Conservation (phyloP, 345 rosid genomes). For the Nephelium lappaceum region DNA sequence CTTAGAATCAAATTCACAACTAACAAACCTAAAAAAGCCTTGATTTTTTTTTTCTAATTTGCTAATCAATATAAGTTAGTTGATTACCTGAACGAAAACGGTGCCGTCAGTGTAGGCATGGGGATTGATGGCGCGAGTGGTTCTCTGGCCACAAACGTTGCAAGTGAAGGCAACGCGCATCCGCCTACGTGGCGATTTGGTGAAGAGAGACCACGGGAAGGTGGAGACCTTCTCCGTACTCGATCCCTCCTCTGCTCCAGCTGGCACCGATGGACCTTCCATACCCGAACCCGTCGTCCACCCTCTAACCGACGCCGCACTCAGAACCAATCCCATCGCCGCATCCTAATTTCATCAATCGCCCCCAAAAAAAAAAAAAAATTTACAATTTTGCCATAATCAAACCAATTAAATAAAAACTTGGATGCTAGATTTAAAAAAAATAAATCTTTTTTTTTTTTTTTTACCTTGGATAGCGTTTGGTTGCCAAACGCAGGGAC, state of each 20-base stretch:
- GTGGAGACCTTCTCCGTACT: conserved; percentile 63
- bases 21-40: not conserved
- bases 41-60: not conserved
- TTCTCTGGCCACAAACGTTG: conserved; percentile 86
- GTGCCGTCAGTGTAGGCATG: conserved; percentile 96
- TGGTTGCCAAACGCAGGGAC: conserved; percentile 62
- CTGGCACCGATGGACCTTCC: conserved; percentile 87
- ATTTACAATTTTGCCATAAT: conserved; percentile 3
- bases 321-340: conserved; percentile 88
- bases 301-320: conserved; percentile 78
- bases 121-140: conserved; percentile 87
- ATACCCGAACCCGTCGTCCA: conserved; percentile 96
- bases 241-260: conserved; percentile 46
- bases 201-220: conserved; percentile 91
- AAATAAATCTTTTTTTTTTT: no score
- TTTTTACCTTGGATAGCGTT: conserved; percentile 57
- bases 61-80: not conserved
- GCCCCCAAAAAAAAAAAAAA: not conserved
- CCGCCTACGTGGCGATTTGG: conserved; percentile 85
- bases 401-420: not conserved
- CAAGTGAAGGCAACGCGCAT: conserved; percentile 98
- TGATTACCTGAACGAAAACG: conserved; percentile 81
- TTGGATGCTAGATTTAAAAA: not conserved
- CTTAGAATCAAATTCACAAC: not conserved
- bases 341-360: conserved; percentile 49